A percentile compares a stretch with the other conserved stretches of the same genome.
These are phyloP conservation scores for Daldinia sp. DNA, from an alignment of 2,329 filamentous ascomycete genomes.

Conservation along the genomic window DNA sequence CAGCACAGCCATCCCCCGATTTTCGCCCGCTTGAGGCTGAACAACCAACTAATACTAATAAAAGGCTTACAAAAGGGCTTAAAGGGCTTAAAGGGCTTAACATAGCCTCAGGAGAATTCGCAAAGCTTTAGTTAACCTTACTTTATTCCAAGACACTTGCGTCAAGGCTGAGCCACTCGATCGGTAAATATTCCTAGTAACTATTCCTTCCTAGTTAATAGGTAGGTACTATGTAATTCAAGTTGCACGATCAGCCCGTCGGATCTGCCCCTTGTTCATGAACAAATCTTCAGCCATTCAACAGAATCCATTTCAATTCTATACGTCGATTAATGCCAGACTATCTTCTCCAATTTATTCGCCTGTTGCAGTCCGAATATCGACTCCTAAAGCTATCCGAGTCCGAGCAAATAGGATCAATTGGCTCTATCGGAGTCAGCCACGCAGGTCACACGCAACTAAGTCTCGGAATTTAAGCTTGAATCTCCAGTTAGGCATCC, in stretches of 20 bases:
- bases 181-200: slow-evolving; percentile 9
- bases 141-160: slow-evolving; percentile 7
- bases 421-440: not conserved
- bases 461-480: slow-evolving; percentile 2
- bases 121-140: not conserved
- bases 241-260: slow-evolving; percentile 14
- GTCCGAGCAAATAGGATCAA: not conserved
- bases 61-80: not conserved
- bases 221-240: not conserved
- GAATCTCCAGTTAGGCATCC: not conserved
- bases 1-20: slow-evolving; percentile 5
- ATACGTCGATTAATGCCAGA: slow-evolving; percentile 24
- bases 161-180: slow-evolving; percentile 2
- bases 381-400: not conserved
- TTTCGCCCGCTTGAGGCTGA: not conserved
- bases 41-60: not conserved
- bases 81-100: not conserved
- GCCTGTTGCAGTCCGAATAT: not conserved
- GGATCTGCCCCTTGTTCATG: not conserved
- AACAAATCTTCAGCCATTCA: slow-evolving; percentile 16
- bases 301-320: slow-evolving; percentile 18
- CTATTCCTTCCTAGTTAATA: too few species aligned
- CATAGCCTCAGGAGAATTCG: slow-evolving; percentile 4
- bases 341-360: slow-evolving; percentile 14
- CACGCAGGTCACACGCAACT: not conserved